Base-by-base conservation (phyloP, 805 yeast species). In the Lachancea nothofagi region DNA sequence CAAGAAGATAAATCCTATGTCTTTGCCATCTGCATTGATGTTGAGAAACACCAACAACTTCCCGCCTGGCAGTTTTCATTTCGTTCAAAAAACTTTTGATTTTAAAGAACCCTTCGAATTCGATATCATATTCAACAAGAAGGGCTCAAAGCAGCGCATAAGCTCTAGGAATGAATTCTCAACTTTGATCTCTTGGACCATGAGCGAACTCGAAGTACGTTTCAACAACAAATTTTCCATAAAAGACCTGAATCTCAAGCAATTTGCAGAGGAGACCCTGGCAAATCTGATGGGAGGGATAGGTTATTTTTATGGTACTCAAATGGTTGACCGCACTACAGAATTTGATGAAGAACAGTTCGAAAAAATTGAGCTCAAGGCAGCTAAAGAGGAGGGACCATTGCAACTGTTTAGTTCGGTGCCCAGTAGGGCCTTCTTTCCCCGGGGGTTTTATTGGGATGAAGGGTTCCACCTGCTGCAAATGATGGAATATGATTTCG, bases 371-470 rank as follows among this genome's bases (percentile, higher is more conserved):
- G 66, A 65, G 30, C 62, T 78, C 38, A 51, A 66, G 42, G 45
- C 56, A 28, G 87, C 89, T 0, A 43, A 55, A n/a, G 62, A 68
- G 10, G 95, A 85, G 53, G 93, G 89, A 0, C 95, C 96, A 1
- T 63, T 66, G 44, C 85, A 80, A 47, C 64, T 93, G 35, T 85
- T 88, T 53, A 75, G 93, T 0, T 70, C 87, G 17, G 93, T 87
- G 24, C 98, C 98, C 2, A 85, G 96, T 35, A 72, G 98, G 38
- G 86, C 95, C 0, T 86, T 85, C 55, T 93, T 93, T 62, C 97
- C 98, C 3, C 73, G 98, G 47, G 98, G 98, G 0, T 93, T 93
- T 55, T 87, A 85, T 56, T 93, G 98, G 98, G 98, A 93, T 62
- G 98, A 93, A 64, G 98, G 98, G 0, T 93, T 93, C 62, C 96